Conservation (phyloP, 345 rosid species). For the Citrus inodora region DNA sequence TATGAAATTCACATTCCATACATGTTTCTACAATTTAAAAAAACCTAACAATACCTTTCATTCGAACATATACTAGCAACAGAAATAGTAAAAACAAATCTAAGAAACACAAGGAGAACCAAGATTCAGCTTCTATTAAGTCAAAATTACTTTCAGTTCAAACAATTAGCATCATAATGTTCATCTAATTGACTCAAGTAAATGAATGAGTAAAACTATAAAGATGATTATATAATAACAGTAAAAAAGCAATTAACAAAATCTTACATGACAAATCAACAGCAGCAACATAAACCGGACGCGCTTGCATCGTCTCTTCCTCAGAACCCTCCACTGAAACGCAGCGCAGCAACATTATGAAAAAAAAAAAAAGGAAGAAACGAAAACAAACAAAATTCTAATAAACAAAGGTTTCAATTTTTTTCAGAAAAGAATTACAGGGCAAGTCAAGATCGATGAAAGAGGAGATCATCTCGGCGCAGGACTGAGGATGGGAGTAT, state of each 20-base stretch:
- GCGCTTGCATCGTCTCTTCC: slow-evolving; percentile 67
- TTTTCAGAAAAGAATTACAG: slow-evolving; percentile 29
- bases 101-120: neutral
- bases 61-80: neutral
- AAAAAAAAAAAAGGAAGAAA: neutral
- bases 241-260: neutral
- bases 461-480: slow-evolving; percentile 85
- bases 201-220: neutral
- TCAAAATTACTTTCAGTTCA: neutral
- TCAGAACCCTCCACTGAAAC: slow-evolving; percentile 71
- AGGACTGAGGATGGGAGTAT: slow-evolving; percentile 72
- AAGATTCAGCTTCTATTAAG: neutral
- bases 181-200: neutral
- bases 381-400: neutral
- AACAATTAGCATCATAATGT: neutral
- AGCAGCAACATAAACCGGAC: slow-evolving; percentile 96
- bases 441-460: slow-evolving; percentile 93
- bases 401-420: neutral
- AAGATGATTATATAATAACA: neutral
- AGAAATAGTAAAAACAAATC: neutral
- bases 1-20: neutral
- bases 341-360: neutral
- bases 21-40: neutral
- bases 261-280: slow-evolving; percentile 87
- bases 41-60: neutral